Conservation (phyloP, 495 filamentous ascomycete species). For the Amorphotheca resinae region DNA sequence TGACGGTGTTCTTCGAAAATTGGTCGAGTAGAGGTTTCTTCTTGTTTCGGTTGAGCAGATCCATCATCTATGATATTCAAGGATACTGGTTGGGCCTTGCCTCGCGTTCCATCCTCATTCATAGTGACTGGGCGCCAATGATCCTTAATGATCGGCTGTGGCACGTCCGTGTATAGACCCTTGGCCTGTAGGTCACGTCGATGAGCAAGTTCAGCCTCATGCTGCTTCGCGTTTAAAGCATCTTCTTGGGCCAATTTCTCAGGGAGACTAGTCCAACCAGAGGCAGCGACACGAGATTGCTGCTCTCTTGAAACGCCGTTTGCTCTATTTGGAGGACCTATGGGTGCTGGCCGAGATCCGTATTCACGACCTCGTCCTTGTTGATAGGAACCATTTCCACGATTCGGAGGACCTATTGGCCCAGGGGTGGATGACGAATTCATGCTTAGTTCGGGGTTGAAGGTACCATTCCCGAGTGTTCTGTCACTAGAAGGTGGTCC, state of each 20-base stretch:
- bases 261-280: conserved; percentile 38
- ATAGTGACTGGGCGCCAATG: conserved; percentile 49
- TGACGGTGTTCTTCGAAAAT: conserved; percentile 13
- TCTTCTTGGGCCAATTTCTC: conserved; percentile 31
- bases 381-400: conserved; percentile 25
- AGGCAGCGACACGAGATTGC: conserved; percentile 5
- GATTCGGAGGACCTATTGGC: conserved; percentile 41
- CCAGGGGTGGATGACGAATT: conserved; percentile 29
- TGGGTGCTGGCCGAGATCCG: conserved; percentile 32
- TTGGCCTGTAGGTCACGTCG: conserved; percentile 10
- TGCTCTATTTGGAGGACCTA: conserved; percentile 27
- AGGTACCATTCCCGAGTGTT: conserved; percentile 68
- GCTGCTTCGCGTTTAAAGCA: conserved; percentile 12
- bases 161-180: conserved; percentile 4
- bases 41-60: conserved; percentile 1
- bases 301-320: conserved; percentile 4
- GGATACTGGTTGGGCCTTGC: conserved; percentile 6
- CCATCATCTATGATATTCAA: conserved; percentile 2
- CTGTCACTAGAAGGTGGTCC: conserved; percentile 54
- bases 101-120: conserved; percentile 19
- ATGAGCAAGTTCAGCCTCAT: conserved; percentile 7
- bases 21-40: conserved; percentile 7
- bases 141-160: conserved; percentile 43
- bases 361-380: conserved; percentile 23
- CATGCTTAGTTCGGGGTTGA: conserved; percentile 46